Evolutionary conservation across 352 stramenopile species (phyloP), one percentile per base, ranked within the genome.

Genomic region (Pythium phragmitis): DNA sequence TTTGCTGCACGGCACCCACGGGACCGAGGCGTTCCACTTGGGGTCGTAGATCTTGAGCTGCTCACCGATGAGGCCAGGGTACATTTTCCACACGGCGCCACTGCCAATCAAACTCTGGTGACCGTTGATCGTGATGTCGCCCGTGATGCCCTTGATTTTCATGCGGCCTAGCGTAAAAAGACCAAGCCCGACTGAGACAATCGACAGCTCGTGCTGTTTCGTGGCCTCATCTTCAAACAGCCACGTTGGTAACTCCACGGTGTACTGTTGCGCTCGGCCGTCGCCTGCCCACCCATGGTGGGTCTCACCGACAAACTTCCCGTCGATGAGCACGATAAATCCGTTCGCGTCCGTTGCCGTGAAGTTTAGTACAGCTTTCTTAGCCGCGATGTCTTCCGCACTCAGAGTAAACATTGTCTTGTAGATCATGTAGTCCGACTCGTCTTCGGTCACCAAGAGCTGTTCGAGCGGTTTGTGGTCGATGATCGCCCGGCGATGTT

Each of bases 341-440:
- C 68, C 77, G 42, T 74, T 87, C 2, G 76, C 79, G 19, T 88
- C 82, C 28, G 77, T 88, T 23, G 75, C 73, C 4, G 70, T 87
- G 52, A 91, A 73, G n/a, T 67, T 73, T 19, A 90, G 37, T 7
- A 64, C 52, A 1, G 56, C 48, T n/a, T 50, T 50, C 16, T 62
- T 65, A 11, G 23, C 16, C 5, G 14, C 36, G n/a, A 57, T 6
- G 12, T 49, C 21, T 7, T 60, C 34, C 1, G 21, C 43, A 21
- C 63, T 63, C 33, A 72, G 16, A 0, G 55, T 55, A 49, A 90
- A 79, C 6, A 26, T 76, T 7, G 74, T 89, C 68, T 86, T 73
- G 60, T 91, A 91, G 14, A 70, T 82, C 57, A 91, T 53, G 61
- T 88, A 88, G 54, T 91, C 82, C 2, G 82, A 77, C 63, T 67